Evolutionary conservation across 345 rosid species (phyloP).

Genomic region (Carallia brachiata): DNA sequence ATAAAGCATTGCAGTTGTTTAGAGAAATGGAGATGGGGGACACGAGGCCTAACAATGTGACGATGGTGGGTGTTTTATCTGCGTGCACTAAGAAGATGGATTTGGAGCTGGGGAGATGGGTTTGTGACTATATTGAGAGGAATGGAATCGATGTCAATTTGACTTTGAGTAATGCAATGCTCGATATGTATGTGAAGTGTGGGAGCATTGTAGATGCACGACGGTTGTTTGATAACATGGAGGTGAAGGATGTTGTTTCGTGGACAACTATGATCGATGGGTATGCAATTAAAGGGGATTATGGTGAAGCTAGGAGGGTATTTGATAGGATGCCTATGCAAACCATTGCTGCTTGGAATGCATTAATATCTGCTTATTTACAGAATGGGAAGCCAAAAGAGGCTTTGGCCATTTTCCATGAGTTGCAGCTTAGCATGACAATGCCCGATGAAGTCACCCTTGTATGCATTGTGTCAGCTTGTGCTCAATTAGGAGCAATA

Average conservation of each 20-base stretch:
- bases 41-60: constrained; percentile 56
- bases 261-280: constrained; percentile 81
- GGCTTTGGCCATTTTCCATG: constrained; percentile 53
- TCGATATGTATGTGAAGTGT: constrained; percentile 69
- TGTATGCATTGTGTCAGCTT: constrained; percentile 58
- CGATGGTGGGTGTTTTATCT: constrained; percentile 66
- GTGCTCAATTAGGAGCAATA: constrained; percentile 63
- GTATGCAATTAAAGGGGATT: constrained; percentile 54
- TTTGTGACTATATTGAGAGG: constrained; percentile 46
- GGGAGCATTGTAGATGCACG: constrained; percentile 63
- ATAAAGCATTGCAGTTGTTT: constrained; percentile 54
- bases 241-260: constrained; percentile 56
- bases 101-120: constrained; percentile 54
- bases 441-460: constrained; percentile 59
- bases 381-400: constrained; percentile 64
- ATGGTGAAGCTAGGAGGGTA: constrained; percentile 43
- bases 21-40: constrained; percentile 47
- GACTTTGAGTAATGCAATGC: constrained; percentile 65
- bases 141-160: constrained; percentile 40
- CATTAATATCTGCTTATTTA: constrained; percentile 63
- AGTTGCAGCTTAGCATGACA: constrained; percentile 45
- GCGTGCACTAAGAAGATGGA: constrained; percentile 57
- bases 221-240: constrained; percentile 48
- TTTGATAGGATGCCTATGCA: constrained; percentile 53
- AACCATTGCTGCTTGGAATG: constrained; percentile 63